phyloP scores from a whole-genome alignment of 208 protist species.

The Wallacemonas sp. region DNA sequence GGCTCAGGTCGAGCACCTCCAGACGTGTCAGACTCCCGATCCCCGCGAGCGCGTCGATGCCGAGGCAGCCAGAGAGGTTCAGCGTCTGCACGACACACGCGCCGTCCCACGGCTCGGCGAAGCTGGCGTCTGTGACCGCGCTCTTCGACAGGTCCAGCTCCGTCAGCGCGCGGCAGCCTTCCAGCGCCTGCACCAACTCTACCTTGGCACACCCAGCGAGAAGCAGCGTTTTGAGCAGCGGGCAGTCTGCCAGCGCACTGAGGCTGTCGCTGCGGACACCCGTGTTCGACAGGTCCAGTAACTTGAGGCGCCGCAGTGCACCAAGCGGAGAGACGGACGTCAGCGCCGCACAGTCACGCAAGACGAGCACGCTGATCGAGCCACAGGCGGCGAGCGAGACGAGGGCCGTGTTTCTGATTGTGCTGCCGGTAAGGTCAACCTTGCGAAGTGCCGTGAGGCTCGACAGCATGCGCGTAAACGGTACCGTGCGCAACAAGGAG shows the following conservation, averaged over 20 bases:
- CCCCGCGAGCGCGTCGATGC: conserved; percentile 7
- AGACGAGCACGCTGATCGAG: neutral
- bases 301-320: conserved; percentile 23
- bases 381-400: neutral
- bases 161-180: conserved; percentile 22
- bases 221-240: conserved; percentile 30
- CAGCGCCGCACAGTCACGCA: conserved; percentile 13
- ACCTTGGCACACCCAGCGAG: conserved; percentile 31
- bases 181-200: conserved; percentile 27
- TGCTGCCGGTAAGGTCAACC: conserved; percentile 8
- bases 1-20: conserved; percentile 23
- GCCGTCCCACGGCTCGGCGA: conserved; percentile 8
- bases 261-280: conserved; percentile 29
- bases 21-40: conserved; percentile 13
- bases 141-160: conserved; percentile 29
- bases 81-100: conserved; percentile 15
- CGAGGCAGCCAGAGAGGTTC: conserved; percentile 19
- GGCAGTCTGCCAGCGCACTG: conserved; percentile 23
- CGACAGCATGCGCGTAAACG: neutral
- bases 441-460: conserved; percentile 6
- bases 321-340: conserved; percentile 23
- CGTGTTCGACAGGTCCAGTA: conserved; percentile 27
- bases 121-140: conserved; percentile 32
- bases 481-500: neutral
- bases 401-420: conserved; percentile 2